phyloP scores from a whole-genome alignment of 2,329 filamentous ascomycete species.

The Aspergillus chevalieri region DNA sequence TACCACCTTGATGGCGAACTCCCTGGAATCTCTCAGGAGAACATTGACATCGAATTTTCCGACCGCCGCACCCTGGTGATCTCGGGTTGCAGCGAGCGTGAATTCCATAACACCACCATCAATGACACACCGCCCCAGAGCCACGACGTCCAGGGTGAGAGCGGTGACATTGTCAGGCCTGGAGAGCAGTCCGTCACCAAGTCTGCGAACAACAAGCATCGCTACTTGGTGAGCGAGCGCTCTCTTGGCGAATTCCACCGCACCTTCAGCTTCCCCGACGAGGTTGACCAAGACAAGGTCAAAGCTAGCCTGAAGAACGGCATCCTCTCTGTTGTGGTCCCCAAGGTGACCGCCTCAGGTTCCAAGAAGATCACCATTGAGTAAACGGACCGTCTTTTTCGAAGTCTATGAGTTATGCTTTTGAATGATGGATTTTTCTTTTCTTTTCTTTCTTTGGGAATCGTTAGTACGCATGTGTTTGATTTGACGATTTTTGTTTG shows the following conservation, averaged over 20 bases:
- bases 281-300: conserved; percentile 55
- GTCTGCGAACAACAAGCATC: conserved; percentile 29
- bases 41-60: conserved; percentile 42
- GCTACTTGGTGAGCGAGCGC: conserved; percentile 57
- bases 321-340: conserved; percentile 52
- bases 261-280: conserved; percentile 52
- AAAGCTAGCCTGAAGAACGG: conserved; percentile 57
- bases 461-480: too few species aligned
- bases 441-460: too few species aligned
- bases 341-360: conserved; percentile 47
- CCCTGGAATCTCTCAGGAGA: conserved; percentile 42
- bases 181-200: conserved; percentile 10
- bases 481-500: too few species aligned
- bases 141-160: conserved; percentile 24
- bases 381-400: conserved; percentile 26
- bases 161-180: conserved; percentile 26
- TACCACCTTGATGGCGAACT: conserved; percentile 46
- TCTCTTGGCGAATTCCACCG: conserved; percentile 55
- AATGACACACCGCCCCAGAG: conserved; percentile 18
- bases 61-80: conserved; percentile 43
- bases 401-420: too few species aligned
- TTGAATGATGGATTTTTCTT: too few species aligned
- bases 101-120: conserved; percentile 42
- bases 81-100: conserved; percentile 37
- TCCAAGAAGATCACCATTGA: conserved; percentile 52